A percentile compares a stretch with the other conserved stretches of the same genome.
phyloP scores from a whole-genome alignment of 768 basidiomycete genomes.

The Russula abietina region DNA sequence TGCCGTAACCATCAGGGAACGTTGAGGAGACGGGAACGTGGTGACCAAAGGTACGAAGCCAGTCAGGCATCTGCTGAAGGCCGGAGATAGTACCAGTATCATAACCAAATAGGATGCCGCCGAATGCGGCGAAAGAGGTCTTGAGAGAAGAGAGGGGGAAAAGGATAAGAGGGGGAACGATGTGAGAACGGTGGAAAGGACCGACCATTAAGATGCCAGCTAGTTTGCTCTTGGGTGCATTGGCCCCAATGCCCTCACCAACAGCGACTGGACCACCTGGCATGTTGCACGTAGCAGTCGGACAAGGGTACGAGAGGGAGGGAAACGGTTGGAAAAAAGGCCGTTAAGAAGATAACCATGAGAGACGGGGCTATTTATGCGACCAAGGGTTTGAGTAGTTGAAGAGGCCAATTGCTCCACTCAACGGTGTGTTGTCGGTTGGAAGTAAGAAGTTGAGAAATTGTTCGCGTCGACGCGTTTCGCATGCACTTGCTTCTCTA shows the following conservation, averaged over 20 bases:
- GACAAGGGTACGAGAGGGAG: neutral
- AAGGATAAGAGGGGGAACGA: neutral
- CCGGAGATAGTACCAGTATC: slow-evolving; percentile 84
- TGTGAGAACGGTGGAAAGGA: neutral
- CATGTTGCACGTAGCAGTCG: slow-evolving; percentile 18
- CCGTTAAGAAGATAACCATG: slow-evolving; percentile 4
- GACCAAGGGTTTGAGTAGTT: neutral
- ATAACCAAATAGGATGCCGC: slow-evolving; percentile 51
- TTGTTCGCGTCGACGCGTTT: neutral
- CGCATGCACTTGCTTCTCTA: neutral
- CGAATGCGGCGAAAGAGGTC: slow-evolving; percentile 36
- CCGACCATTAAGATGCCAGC: slow-evolving; percentile 36
- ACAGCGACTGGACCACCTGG: slow-evolving; percentile 23
- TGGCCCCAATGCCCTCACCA: slow-evolving; percentile 23
- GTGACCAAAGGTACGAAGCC: slow-evolving; percentile 47
- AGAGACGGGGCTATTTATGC: slow-evolving; percentile 15
- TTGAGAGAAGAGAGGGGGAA: neutral
- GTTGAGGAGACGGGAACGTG: slow-evolving; percentile 25
- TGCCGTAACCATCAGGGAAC: slow-evolving; percentile 27
- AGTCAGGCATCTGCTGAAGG: slow-evolving; percentile 59
- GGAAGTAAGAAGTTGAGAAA: neutral
- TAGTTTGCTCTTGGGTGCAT: slow-evolving; percentile 23
- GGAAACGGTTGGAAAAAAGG: neutral
- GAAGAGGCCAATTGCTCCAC: neutral
- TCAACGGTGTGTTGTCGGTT: neutral